Conservation (phyloP, 2,329 filamentous ascomycete genomes). For the Sporothrix brasiliensis region DNA sequence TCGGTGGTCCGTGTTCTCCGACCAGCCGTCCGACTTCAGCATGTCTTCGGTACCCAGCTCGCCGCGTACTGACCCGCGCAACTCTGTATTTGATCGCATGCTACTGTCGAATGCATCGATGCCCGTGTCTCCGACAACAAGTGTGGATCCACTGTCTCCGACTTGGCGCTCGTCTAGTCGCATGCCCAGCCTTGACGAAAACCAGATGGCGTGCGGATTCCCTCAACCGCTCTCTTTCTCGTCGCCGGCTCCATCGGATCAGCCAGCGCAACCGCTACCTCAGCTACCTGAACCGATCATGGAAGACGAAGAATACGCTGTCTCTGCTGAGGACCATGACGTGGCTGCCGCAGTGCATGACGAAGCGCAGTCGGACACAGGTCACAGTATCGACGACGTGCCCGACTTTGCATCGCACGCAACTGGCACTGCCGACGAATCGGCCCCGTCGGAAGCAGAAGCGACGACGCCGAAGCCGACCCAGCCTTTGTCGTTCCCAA, state of each 20-base stretch:
- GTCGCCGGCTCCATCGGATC: neutral
- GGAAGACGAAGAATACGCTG: constrained; percentile 28
- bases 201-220: constrained; percentile 1
- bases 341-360: neutral
- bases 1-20: constrained; percentile 67
- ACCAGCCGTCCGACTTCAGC: constrained; percentile 64
- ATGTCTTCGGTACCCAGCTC: constrained; percentile 79
- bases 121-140: constrained; percentile 81
- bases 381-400: constrained; percentile 5
- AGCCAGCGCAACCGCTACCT: neutral
- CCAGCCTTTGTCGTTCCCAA: constrained; percentile 26
- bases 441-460: constrained; percentile 20
- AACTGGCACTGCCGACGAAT: constrained; percentile 10
- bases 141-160: constrained; percentile 67
- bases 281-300: constrained; percentile 28
- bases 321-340: neutral
- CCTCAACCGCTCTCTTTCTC: constrained; percentile 16
- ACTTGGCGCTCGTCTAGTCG: constrained; percentile 56
- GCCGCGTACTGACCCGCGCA: constrained; percentile 71
- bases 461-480: constrained; percentile 29
- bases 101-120: constrained; percentile 68
- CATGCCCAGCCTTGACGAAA: constrained; percentile 48
- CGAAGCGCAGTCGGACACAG: constrained; percentile 3
- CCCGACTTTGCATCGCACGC: constrained; percentile 22
- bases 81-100: constrained; percentile 75